Percentiles rank a stretch among this genome's conserved stretches.
phyloP scores from a whole-genome alignment of 2,329 filamentous ascomycete species.

The Epicoccum sorghinum region DNA sequence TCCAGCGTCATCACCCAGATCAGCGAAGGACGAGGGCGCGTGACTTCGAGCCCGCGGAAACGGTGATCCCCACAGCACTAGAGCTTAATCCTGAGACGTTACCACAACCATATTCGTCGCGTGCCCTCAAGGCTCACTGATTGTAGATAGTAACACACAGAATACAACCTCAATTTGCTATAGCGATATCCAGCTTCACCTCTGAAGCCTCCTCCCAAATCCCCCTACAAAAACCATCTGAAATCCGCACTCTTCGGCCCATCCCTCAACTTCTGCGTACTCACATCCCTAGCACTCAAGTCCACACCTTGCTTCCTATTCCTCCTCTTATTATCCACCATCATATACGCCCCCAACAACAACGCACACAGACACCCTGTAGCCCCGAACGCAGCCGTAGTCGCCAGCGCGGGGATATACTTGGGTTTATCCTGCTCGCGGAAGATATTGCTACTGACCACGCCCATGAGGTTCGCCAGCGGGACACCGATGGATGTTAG shows the following conservation, averaged over 20 bases:
- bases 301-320: conserved; percentile 62
- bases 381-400: conserved; percentile 68
- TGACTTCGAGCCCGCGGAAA: conserved; percentile 1
- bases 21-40: conserved; percentile 2
- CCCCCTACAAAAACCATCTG: conserved; percentile 49
- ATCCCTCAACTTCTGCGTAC: conserved; percentile 53
- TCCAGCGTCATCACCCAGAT: background rate
- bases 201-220: background rate
- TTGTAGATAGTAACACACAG: too few species aligned
- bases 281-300: conserved; percentile 58
- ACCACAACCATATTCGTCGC: background rate
- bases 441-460: conserved; percentile 73
- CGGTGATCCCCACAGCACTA: conserved; percentile 1
- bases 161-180: too few species aligned
- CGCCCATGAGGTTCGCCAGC: conserved; percentile 76
- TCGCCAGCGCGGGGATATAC: conserved; percentile 70
- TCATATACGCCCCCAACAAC: conserved; percentile 67
- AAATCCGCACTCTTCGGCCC: conserved; percentile 53
- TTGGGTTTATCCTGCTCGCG: conserved; percentile 67
- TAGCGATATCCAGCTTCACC: background rate
- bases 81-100: background rate
- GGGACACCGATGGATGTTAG: conserved; percentile 76
- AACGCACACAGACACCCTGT: conserved; percentile 62
- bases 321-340: conserved; percentile 67
- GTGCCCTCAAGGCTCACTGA: background rate